phyloP scores from a whole-genome alignment of 257 asterid genomes.

The Salvia splendens region DNA sequence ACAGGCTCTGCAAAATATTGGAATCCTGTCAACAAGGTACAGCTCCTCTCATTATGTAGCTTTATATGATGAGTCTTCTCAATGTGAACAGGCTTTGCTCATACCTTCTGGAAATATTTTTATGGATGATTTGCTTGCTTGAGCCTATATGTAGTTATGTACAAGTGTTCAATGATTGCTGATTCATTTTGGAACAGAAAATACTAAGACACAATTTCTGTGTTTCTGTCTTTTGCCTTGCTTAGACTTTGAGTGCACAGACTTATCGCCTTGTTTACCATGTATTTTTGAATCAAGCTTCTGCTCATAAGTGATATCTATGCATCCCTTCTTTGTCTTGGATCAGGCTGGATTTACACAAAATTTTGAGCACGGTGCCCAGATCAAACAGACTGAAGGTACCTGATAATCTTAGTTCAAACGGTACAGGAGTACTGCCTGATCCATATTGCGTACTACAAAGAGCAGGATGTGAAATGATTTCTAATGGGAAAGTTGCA shows the following conservation, averaged over 20 bases:
- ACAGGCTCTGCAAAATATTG: slow-evolving; percentile 59
- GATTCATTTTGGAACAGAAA: not conserved
- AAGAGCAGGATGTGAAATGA: slow-evolving; percentile 55
- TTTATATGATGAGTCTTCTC: slow-evolving; percentile 7
- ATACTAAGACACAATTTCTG: not conserved
- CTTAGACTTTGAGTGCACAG: not conserved
- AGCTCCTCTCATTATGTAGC: slow-evolving; percentile 22
- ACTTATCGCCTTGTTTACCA: not conserved
- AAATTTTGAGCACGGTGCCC: slow-evolving; percentile 49
- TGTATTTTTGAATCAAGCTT: slow-evolving; percentile 14
- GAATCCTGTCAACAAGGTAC: slow-evolving; percentile 54
- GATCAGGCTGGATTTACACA: slow-evolving; percentile 44
- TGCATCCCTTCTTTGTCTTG: slow-evolving; percentile 16
- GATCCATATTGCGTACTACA: slow-evolving; percentile 45
- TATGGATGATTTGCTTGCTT: not conserved
- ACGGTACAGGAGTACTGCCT: slow-evolving; percentile 40
- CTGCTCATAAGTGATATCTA: slow-evolving; percentile 19
- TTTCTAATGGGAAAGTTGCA: slow-evolving; percentile 71
- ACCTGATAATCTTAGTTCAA: slow-evolving; percentile 40
- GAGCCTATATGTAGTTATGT: not conserved
- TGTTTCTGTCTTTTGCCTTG: not conserved
- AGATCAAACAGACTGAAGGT: slow-evolving; percentile 44
- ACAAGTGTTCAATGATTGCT: not conserved
- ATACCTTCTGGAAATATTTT: not conserved
- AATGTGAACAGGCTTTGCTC: slow-evolving; percentile 10